phyloP scores from a whole-genome alignment of 2,329 filamentous ascomycete genomes.

The Didymella lethalis region DNA sequence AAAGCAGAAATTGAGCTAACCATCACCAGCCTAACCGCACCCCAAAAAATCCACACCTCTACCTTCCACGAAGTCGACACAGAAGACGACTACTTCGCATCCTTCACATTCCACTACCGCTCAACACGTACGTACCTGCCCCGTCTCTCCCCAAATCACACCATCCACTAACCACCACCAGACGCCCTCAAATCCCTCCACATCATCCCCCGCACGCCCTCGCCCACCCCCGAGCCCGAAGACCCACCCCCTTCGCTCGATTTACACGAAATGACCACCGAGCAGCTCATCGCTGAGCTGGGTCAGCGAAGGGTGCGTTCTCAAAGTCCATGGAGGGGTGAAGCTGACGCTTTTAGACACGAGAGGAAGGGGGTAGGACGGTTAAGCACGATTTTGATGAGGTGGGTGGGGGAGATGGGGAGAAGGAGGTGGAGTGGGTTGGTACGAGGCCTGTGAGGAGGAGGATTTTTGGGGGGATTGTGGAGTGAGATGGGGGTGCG shows the following conservation, averaged over 20 bases:
- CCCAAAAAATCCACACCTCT: conserved; percentile 7
- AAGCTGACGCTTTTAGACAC: neutral
- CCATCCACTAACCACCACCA: neutral
- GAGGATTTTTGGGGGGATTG: neutral
- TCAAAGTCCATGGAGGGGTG: neutral
- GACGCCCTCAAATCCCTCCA: conserved; percentile 39
- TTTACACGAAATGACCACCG: neutral
- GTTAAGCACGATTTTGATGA: neutral
- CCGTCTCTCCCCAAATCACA: neutral
- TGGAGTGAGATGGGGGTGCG: neutral
- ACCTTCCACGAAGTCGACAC: conserved; percentile 10
- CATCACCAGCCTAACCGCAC: conserved; percentile 13
- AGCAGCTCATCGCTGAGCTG: conserved; percentile 1
- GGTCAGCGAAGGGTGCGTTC: neutral
- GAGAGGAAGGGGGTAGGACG: neutral
- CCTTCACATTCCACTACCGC: conserved; percentile 33
- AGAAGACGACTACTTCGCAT: conserved; percentile 22
- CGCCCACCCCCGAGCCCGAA: neutral
- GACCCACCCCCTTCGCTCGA: neutral
- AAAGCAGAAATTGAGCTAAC: neutral
- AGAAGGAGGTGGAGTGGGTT: neutral
- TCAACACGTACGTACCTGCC: conserved; percentile 9
- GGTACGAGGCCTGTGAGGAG: neutral
- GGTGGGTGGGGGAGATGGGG: neutral
- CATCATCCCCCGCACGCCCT: conserved; percentile 37